Evolutionary conservation across 257 asterid genomes (phyloP), one percentile per base, ranked within the genome.

Genomic region (Nicotiana tabacum): DNA sequence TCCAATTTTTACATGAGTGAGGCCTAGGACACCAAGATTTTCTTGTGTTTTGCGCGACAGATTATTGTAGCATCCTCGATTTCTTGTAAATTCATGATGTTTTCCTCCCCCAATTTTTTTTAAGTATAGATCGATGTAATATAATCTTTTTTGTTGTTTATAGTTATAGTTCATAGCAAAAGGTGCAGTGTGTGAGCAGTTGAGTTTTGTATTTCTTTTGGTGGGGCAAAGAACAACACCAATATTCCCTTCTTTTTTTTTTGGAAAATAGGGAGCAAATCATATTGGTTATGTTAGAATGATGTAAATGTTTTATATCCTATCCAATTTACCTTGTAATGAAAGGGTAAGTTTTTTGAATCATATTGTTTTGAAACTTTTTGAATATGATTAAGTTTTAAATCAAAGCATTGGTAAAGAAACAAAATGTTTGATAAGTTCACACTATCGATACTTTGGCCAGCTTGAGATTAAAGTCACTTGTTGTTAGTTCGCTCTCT

Each of bases 1-100:
- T 96, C 93, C 97, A 89, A 83, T 96, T 96, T 88, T 89, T 94
- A 88, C 93, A 86, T 16, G 91, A 88, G 82, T 92, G 90, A 92
- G 90, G 92, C 85, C 55, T 72, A 82, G 85, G 88, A 78, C 78
- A 72, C 80, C 74, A 67, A 65, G 66, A 64, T 70, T 64, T 79
- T 51, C 46, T 27, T n/a, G 1, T 27, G 80, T 76, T 12, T 76
- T 27, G 27, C 37, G 56, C 39, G 53, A 21, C 48, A 32, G 18
- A 27, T 16, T 48, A 78, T 86, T 53, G 80, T 48, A 74, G 39
- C 43, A 74, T 48, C 79, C 78, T 69, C 77, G 32, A 10, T 16
- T 76, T 27, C 80, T 87, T 91, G 97, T 94, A 94, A 85, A 90
- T 89, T 84, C 87, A 64, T 88, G 30, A 29, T 29, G 79, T 32